phyloP scores from a whole-genome alignment of 495 filamentous ascomycete species.

The Usnea hakonensis region DNA sequence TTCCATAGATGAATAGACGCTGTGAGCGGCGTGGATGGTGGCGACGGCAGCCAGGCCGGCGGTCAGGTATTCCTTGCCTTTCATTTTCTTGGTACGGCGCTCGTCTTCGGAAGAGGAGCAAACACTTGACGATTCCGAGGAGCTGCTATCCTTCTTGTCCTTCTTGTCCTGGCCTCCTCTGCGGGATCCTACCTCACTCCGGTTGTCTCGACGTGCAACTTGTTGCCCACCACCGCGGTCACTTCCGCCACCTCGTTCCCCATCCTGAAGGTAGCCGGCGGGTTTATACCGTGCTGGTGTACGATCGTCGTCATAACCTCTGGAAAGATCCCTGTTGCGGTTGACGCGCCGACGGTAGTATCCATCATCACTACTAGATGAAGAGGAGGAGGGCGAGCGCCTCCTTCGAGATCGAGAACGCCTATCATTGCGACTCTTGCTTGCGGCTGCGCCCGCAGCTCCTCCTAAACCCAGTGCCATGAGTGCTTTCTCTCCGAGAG shows the following conservation, averaged over 20 bases:
- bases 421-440: conserved; percentile 20
- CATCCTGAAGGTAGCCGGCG: conserved; percentile 43
- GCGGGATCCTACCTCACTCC: conserved; percentile 10
- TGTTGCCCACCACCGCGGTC: conserved; percentile 26
- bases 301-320: conserved; percentile 18
- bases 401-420: conserved; percentile 36
- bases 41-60: conserved; percentile 67
- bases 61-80: conserved; percentile 69
- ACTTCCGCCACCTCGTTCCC: conserved; percentile 35
- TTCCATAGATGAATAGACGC: conserved; percentile 64
- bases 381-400: conserved; percentile 44
- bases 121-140: conserved; percentile 38
- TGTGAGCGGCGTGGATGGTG: conserved; percentile 68
- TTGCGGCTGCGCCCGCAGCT: conserved; percentile 38
- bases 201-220: conserved; percentile 31
- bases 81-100: conserved; percentile 57
- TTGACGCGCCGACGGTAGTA: conserved; percentile 10
- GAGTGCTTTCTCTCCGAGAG: conserved; percentile 62
- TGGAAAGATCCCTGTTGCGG: background rate
- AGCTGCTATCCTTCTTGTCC: conserved; percentile 16
- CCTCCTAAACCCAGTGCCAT: conserved; percentile 60
- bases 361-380: conserved; percentile 34
- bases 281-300: conserved; percentile 24
- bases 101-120: conserved; percentile 63
- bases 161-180: conserved; percentile 11